Evolutionary conservation across 331 rosid genomes (phyloP), one percentile per base, ranked within the genome.

Genomic region (Prunus yedoensis): DNA sequence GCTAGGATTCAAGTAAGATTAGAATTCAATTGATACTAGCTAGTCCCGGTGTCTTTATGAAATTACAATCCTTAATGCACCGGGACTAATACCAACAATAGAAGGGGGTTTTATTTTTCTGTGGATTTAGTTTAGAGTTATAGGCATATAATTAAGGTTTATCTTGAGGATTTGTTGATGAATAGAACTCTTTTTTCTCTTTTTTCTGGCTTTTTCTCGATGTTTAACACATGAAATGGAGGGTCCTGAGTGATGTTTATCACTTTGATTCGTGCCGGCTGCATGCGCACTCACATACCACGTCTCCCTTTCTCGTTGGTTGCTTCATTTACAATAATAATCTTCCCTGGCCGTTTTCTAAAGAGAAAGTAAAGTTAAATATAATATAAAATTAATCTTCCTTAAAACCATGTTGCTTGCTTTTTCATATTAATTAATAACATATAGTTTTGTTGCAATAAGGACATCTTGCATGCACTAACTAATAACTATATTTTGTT

Each of bases 271-370:
- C 59, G 63, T 71, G 81, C 81, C 1, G 41, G 1, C 41, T 1
- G 41, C 41, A 66, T 78, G 87, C 75, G 74, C 79, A 66, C 54
- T 71, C 13, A 14, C 32, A 17, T 54, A 8, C 78, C 77, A 70
- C 68, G 72, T 72, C 67, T 74, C 11, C 50, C 8, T 17, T 60
- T 5, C 38, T 58, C 2, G 54, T 78, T 76, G 78, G 63, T 11
- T 3, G 20, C 25, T 49, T 54, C 18, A 28, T 20, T 20, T 61
- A 63, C 30, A 71, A 30, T 21, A 70, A 53, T 71, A 70, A 53
- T 71, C 25, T 41, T 64, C 5, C 10, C 12, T 30, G 20, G 6
- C 0, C 25, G 1, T 7, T 1, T 6, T 38, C 43, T 7, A 7
- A 38, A 38, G 43, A 38, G 9, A 38, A 6, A 38, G 43, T 35